phyloP scores from a whole-genome alignment of 176 grass and related monocot genomes.

The Metroxylon sagu region DNA sequence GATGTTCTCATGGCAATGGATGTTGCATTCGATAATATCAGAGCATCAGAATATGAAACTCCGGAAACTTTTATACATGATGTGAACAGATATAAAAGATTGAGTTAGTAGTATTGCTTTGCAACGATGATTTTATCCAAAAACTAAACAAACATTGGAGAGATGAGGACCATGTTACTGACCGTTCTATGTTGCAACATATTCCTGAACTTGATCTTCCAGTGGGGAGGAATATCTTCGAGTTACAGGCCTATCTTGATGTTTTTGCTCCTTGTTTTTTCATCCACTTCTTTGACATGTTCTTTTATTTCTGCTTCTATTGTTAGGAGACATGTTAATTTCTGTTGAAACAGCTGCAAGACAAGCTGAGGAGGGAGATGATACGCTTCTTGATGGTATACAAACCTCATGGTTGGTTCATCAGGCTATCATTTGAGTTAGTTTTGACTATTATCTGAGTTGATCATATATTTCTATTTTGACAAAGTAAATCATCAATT shows the following conservation, averaged over 20 bases:
- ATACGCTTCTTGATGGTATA: slow-evolving; percentile 87
- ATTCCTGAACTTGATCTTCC: slow-evolving; percentile 62
- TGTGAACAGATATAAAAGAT: slow-evolving; percentile 64
- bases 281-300: slow-evolving; percentile 14
- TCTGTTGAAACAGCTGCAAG: slow-evolving; percentile 80
- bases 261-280: slow-evolving; percentile 5
- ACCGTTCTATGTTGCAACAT: slow-evolving; percentile 56
- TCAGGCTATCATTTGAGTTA: not conserved
- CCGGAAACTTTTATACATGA: slow-evolving; percentile 60
- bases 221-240: slow-evolving; percentile 43
- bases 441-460: no score
- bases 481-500: no score
- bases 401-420: slow-evolving; percentile 51
- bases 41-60: slow-evolving; percentile 56
- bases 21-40: slow-evolving; percentile 68
- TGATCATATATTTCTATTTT: no score
- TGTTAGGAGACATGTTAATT: slow-evolving; percentile 76
- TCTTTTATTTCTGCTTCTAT: slow-evolving; percentile 40
- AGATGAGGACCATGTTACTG: slow-evolving; percentile 43
- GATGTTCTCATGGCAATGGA: slow-evolving; percentile 91
- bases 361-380: slow-evolving; percentile 84
- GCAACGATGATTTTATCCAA: slow-evolving; percentile 60
- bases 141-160: slow-evolving; percentile 66
- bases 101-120: slow-evolving; percentile 64
- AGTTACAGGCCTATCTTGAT: slow-evolving; percentile 10